Percentiles rank a stretch among this genome's conserved stretches.
These are phyloP conservation scores for Amphirosellinia nigrospora DNA, from an alignment of 495 filamentous ascomycete genomes.

Conservation along the genomic window DNA sequence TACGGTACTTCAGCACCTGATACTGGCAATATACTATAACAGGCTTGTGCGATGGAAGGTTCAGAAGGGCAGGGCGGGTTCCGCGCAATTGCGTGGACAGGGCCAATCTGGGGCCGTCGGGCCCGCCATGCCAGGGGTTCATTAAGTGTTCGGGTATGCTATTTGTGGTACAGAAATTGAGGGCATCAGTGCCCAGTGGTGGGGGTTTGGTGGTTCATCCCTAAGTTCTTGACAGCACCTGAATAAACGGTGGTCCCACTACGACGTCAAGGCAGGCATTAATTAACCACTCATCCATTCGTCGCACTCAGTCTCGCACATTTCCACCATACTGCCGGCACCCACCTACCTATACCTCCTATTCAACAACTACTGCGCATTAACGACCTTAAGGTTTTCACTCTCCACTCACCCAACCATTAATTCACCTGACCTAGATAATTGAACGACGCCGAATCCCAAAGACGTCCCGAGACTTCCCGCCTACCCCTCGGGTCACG, in stretches of 20 bases:
- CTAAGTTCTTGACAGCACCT: not conserved
- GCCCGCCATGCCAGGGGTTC: not conserved
- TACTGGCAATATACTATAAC: too few species aligned
- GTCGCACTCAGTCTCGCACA: constrained; percentile 15
- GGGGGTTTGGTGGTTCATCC: not conserved
- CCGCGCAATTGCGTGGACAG: not conserved
- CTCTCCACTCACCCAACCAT: not conserved
- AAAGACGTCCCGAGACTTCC: not conserved
- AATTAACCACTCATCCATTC: constrained; percentile 18
- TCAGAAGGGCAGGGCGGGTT: constrained; percentile 4
- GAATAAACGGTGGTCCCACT: not conserved
- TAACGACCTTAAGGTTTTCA: not conserved
- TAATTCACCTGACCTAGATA: not conserved
- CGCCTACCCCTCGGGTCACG: not conserved
- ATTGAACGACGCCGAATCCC: not conserved
- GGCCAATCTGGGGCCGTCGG: constrained; percentile 3
- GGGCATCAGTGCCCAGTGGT: not conserved
- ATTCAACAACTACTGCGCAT: not conserved
- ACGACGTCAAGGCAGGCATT: constrained; percentile 4
- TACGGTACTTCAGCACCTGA: too few species aligned
- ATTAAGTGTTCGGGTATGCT: not conserved
- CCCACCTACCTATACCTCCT: not conserved
- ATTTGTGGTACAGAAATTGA: not conserved
- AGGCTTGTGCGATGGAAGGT: not conserved
- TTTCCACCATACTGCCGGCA: not conserved